phyloP scores from a whole-genome alignment of 768 basidiomycete species.

The Kwoniella europaea region DNA sequence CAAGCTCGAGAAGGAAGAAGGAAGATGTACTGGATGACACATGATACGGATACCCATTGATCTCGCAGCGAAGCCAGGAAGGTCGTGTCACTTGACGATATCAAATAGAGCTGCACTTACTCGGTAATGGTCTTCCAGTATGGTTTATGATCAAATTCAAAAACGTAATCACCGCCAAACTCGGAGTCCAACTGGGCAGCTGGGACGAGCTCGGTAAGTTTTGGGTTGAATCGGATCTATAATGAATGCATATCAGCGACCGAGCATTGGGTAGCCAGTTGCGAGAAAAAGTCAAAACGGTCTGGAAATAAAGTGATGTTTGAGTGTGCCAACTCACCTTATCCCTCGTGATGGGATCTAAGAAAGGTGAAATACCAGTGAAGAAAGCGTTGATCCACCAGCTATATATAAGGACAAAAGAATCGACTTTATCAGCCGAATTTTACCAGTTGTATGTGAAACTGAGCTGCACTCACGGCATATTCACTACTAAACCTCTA shows the following conservation, averaged over 20 bases:
- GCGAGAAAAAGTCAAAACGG: no score
- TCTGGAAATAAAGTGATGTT: no score
- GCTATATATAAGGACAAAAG: conserved; percentile 60
- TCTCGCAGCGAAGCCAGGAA: no score
- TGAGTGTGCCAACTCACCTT: conserved; percentile 64
- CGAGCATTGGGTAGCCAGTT: no score
- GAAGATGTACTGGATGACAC: conserved; percentile 1
- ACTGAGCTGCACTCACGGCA: conserved; percentile 64
- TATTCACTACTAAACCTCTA: conserved; percentile 79
- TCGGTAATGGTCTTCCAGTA: conserved; percentile 81
- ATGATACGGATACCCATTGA: not conserved
- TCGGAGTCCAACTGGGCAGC: conserved; percentile 76
- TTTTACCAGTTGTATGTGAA: not conserved
- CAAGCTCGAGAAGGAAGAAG: no score
- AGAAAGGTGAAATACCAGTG: conserved; percentile 75
- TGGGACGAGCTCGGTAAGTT: conserved; percentile 76
- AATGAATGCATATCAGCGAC: no score
- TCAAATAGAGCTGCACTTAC: conserved; percentile 59
- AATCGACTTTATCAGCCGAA: not conserved
- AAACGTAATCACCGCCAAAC: conserved; percentile 78
- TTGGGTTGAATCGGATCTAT: conserved; percentile 87
- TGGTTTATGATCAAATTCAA: conserved; percentile 71
- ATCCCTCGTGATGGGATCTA: conserved; percentile 85
- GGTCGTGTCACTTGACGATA: not conserved
- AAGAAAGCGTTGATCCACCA: conserved; percentile 60